Evolutionary conservation across 495 filamentous ascomycete species (phyloP).

Genomic region (Xylaria sp.): DNA sequence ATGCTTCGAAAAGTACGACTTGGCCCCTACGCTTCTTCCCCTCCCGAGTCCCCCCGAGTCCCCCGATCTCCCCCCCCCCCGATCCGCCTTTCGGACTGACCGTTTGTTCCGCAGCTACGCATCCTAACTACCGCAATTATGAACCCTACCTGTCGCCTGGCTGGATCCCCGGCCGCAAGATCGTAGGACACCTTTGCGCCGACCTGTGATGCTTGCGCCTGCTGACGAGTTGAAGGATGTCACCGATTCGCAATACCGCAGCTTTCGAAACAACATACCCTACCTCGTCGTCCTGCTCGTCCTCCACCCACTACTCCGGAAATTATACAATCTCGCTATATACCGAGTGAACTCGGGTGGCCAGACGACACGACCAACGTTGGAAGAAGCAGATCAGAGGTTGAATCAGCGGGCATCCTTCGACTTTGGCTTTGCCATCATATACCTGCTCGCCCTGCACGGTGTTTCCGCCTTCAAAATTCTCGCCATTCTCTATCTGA

Average conservation of each 20-base stretch:
- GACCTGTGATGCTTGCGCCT: not conserved
- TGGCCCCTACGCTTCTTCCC: not conserved
- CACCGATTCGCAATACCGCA: constrained; percentile 87
- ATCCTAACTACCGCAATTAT: constrained; percentile 82
- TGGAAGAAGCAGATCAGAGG: constrained; percentile 67
- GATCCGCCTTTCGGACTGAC: constrained; percentile 6
- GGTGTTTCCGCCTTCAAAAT: constrained; percentile 87
- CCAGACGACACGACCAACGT: constrained; percentile 39
- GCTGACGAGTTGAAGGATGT: constrained; percentile 67
- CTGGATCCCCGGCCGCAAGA: constrained; percentile 95
- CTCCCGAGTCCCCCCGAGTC: no score
- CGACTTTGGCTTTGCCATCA: constrained; percentile 80
- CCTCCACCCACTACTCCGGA: constrained; percentile 79
- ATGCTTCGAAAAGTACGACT: constrained; percentile 82
- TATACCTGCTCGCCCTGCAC: constrained; percentile 82
- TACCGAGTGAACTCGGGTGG: constrained; percentile 35
- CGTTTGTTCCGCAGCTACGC: constrained; percentile 62
- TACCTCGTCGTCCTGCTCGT: constrained; percentile 74
- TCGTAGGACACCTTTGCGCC: constrained; percentile 60
- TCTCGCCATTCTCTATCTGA: constrained; percentile 76
- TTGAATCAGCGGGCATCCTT: constrained; percentile 81
- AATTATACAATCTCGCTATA: constrained; percentile 63
- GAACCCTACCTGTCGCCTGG: constrained; percentile 74
- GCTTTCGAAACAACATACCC: constrained; percentile 86
- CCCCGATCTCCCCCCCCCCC: not conserved